Evolutionary conservation across 768 basidiomycete species (phyloP).

Genomic region (Suillus spraguei): DNA sequence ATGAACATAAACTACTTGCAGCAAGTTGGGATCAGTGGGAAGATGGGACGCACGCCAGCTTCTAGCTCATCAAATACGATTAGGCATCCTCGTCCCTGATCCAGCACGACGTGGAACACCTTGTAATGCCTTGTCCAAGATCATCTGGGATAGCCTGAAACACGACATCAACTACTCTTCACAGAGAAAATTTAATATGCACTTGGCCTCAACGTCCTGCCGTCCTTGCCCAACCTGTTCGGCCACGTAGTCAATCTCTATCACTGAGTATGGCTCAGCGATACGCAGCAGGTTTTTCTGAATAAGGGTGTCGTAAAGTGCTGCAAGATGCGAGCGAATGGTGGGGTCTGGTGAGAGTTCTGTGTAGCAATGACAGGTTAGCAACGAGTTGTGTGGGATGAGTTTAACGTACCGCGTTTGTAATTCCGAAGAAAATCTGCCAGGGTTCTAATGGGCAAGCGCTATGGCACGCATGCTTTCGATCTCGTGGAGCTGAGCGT

Average conservation of each 20-base stretch:
- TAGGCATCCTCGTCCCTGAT: too few relatives aligned
- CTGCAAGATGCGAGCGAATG: slow-evolving; percentile 91
- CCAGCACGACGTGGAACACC: slow-evolving; percentile 77
- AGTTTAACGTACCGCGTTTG: slow-evolving; percentile 58
- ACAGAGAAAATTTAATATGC: slow-evolving; percentile 26
- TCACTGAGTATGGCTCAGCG: slow-evolving; percentile 92
- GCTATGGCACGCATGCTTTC: slow-evolving; percentile 97
- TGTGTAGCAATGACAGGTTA: slow-evolving; percentile 29
- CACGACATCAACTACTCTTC: slow-evolving; percentile 11
- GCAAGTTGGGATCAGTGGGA: too few relatives aligned
- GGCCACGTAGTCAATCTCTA: slow-evolving; percentile 91
- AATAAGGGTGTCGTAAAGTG: slow-evolving; percentile 92
- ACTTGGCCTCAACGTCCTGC: slow-evolving; percentile 96
- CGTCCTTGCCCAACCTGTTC: too few relatives aligned
- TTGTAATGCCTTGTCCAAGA: slow-evolving; percentile 90
- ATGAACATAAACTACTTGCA: too few relatives aligned
- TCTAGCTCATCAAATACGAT: too few relatives aligned
- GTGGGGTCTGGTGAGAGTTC: slow-evolving; percentile 97
- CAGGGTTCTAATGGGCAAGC: slow-evolving; percentile 87
- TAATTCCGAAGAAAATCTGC: slow-evolving; percentile 89
- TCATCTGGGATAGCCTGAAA: slow-evolving; percentile 94
- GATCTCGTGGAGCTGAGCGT: slow-evolving; percentile 84
- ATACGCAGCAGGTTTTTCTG: slow-evolving; percentile 85
- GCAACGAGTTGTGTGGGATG: too few relatives aligned
- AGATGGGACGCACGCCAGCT: too few relatives aligned